phyloP scores from a whole-genome alignment of 805 yeast species.

The Pichia exigua region DNA sequence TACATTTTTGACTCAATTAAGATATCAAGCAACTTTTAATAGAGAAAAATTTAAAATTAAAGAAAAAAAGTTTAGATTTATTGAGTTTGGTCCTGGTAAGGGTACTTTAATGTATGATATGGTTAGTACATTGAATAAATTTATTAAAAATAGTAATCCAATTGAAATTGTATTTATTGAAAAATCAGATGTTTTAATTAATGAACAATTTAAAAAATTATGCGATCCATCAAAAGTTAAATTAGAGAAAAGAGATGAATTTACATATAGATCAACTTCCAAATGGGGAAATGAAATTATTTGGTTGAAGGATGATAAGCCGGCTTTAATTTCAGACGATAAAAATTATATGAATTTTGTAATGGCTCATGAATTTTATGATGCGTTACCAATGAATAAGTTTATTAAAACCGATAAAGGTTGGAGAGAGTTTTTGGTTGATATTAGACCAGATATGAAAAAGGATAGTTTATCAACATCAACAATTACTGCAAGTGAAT shows the following conservation, averaged over 20 bases:
- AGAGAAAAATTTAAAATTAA: constrained; percentile 18
- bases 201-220: constrained; percentile 44
- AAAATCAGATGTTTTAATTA: constrained; percentile 58
- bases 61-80: constrained; percentile 36
- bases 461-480: constrained; percentile 17
- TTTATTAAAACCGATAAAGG: constrained; percentile 56
- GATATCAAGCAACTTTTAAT: constrained; percentile 29
- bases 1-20: constrained; percentile 50
- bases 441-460: constrained; percentile 28
- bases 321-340: constrained; percentile 29
- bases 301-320: constrained; percentile 52
- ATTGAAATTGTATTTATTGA: constrained; percentile 55
- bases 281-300: constrained; percentile 44
- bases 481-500: constrained; percentile 9
- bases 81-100: constrained; percentile 82
- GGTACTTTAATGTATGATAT: constrained; percentile 73
- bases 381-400: constrained; percentile 73
- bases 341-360: constrained; percentile 44
- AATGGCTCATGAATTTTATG: constrained; percentile 81
- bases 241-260: constrained; percentile 26
- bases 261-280: constrained; percentile 32
- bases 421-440: constrained; percentile 76
- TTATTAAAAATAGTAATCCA: constrained; percentile 27
- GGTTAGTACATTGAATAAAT: constrained; percentile 38
- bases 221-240: constrained; percentile 28